A percentile compares a stretch with the other conserved stretches of the same genome.
These are phyloP conservation scores for Vitis riparia DNA, from an alignment of 164 flowering plant species.

Conservation along the genomic window DNA sequence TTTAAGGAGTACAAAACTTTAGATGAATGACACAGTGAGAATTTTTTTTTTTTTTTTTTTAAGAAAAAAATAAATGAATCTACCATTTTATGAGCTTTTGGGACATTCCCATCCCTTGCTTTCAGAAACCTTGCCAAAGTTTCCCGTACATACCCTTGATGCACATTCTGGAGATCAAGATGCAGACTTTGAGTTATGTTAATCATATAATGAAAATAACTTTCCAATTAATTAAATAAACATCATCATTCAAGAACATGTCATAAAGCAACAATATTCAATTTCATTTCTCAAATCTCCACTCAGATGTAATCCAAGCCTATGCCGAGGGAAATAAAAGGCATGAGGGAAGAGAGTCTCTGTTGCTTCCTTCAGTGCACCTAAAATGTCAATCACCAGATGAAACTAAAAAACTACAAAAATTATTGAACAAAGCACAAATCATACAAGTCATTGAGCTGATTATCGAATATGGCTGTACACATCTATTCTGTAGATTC, in stretches of 20 bases:
- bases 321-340: too few relatives aligned
- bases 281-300: background rate
- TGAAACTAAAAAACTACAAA: too few relatives aligned
- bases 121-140: constrained; percentile 76
- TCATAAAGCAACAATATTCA: background rate
- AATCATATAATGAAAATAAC: background rate
- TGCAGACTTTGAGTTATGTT: background rate
- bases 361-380: background rate
- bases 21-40: background rate
- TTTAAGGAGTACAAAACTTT: background rate
- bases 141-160: constrained; percentile 73
- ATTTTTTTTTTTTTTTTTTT: background rate
- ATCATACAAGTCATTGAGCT: background rate
- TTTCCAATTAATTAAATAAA: constrained; percentile 4
- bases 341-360: too few relatives aligned
- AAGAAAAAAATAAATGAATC: constrained; percentile 6
- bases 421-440: constrained; percentile 2
- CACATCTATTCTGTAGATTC: background rate
- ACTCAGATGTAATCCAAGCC: background rate
- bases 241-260: background rate
- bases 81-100: constrained; percentile 91
- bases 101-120: constrained; percentile 89
- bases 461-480: background rate
- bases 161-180: constrained; percentile 61
- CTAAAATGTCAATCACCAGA: background rate